phyloP scores from a whole-genome alignment of 805 yeast genomes.

The Soucietia sequanensis region DNA sequence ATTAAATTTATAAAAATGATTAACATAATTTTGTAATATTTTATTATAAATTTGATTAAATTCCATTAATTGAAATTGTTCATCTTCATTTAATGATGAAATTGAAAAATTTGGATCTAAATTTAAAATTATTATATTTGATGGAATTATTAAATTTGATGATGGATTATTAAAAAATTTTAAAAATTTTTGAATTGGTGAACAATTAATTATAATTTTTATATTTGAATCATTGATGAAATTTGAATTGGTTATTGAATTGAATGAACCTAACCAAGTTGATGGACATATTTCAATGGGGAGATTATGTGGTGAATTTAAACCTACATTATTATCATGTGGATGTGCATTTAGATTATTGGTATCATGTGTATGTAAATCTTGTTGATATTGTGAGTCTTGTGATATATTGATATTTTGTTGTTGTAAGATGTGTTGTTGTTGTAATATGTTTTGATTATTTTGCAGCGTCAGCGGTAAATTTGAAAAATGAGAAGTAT shows the following conservation, averaged over 20 bases:
- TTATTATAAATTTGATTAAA: conserved; percentile 29
- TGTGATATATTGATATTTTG: too few relatives aligned
- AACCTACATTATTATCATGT: not conserved
- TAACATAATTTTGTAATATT: conserved; percentile 37
- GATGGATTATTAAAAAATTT: conserved; percentile 17
- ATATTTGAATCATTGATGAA: conserved; percentile 23
- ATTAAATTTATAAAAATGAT: conserved; percentile 33
- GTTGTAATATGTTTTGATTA: too few relatives aligned
- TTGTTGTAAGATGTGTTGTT: too few relatives aligned
- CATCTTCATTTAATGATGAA: conserved; percentile 15
- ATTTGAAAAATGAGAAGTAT: too few relatives aligned
- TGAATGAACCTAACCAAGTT: conserved; percentile 26
- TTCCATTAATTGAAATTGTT: conserved; percentile 18
- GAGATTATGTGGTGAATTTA: not conserved
- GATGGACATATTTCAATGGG: conserved; percentile 23
- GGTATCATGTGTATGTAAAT: too few relatives aligned
- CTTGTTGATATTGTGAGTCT: too few relatives aligned
- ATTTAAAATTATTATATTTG: conserved; percentile 36
- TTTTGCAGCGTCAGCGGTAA: too few relatives aligned
- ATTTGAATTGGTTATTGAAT: conserved; percentile 8
- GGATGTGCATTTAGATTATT: too few relatives aligned
- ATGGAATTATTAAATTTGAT: conserved; percentile 22
- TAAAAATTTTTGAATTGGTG: conserved; percentile 30
- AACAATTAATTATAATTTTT: conserved; percentile 40
- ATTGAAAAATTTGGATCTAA: conserved; percentile 34